Percentiles rank a stretch among this genome's conserved stretches.
Evolutionary conservation across 148 eudicot species (phyloP).

Genomic region (Rhododendron henanense): DNA sequence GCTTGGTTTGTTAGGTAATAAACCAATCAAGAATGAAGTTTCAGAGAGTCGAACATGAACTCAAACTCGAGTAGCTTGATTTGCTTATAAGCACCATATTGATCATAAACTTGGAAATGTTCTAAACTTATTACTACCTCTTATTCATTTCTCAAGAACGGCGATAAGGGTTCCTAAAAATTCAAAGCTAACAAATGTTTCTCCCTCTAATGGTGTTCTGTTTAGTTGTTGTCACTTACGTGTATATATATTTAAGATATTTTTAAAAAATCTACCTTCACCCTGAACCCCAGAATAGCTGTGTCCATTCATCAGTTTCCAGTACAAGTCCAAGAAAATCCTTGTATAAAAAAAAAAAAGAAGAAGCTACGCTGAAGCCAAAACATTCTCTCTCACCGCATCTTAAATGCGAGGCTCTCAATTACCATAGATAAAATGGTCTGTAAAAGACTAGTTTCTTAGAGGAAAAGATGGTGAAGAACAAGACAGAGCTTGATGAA

Average conservation of each 20-base stretch:
- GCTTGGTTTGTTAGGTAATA: background rate
- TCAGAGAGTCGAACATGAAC: background rate
- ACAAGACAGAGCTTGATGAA: conserved; percentile 10
- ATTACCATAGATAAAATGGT: conserved; percentile 24
- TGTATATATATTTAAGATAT: too few species aligned
- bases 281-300: background rate
- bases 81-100: background rate
- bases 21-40: background rate
- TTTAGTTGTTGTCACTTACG: background rate
- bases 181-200: background rate
- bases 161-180: background rate
- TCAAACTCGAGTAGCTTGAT: background rate
- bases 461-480: conserved; percentile 25
- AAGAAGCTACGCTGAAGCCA: background rate
- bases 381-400: conserved; percentile 15
- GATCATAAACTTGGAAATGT: background rate
- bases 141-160: background rate
- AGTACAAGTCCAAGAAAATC: background rate
- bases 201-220: background rate
- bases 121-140: background rate
- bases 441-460: conserved; percentile 9
- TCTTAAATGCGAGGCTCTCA: conserved; percentile 38
- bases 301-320: background rate
- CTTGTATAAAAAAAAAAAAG: background rate
- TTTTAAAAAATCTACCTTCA: too few species aligned